Conservation (phyloP, 2,329 filamentous ascomycete genomes). For the Chaetomiaceae sp. region DNA sequence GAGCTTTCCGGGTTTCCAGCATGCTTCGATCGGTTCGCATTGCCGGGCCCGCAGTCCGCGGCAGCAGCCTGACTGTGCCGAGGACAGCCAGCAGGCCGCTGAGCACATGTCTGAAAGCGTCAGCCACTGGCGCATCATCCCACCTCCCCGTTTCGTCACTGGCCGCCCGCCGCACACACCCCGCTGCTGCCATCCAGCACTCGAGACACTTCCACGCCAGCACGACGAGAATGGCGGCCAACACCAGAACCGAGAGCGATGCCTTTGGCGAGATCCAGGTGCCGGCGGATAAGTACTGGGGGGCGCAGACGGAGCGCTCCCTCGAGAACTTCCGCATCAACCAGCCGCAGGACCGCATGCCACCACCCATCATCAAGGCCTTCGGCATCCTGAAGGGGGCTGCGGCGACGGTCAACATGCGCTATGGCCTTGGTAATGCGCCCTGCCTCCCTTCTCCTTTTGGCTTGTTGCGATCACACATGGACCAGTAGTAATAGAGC, state of each 20-base stretch:
- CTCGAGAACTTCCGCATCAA: slow-evolving; percentile 99
- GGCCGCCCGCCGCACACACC: slow-evolving; percentile 21
- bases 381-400: slow-evolving; percentile 98
- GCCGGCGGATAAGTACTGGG: slow-evolving; percentile 92
- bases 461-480: slow-evolving; percentile 1
- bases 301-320: slow-evolving; percentile 92
- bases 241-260: slow-evolving; percentile 82
- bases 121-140: slow-evolving; percentile 18
- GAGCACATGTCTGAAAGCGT: slow-evolving; percentile 31
- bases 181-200: slow-evolving; percentile 17
- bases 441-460: no score
- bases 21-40: slow-evolving; percentile 35
- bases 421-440: slow-evolving; percentile 72
- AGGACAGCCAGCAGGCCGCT: slow-evolving; percentile 29
- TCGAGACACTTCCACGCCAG: slow-evolving; percentile 40
- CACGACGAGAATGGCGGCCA: slow-evolving; percentile 42
- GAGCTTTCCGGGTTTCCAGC: slow-evolving; percentile 14
- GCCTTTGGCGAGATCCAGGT: slow-evolving; percentile 97
- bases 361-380: slow-evolving; percentile 80
- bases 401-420: slow-evolving; percentile 92
- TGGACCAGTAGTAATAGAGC: not conserved
- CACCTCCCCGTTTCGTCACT: slow-evolving; percentile 17
- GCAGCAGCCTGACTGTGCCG: slow-evolving; percentile 29
- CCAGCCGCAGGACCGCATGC: slow-evolving; percentile 98
- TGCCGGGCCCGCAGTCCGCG: slow-evolving; percentile 29